Base-by-base conservation (phyloP, 768 basidiomycete species). In the Psilocybe azurescens region DNA sequence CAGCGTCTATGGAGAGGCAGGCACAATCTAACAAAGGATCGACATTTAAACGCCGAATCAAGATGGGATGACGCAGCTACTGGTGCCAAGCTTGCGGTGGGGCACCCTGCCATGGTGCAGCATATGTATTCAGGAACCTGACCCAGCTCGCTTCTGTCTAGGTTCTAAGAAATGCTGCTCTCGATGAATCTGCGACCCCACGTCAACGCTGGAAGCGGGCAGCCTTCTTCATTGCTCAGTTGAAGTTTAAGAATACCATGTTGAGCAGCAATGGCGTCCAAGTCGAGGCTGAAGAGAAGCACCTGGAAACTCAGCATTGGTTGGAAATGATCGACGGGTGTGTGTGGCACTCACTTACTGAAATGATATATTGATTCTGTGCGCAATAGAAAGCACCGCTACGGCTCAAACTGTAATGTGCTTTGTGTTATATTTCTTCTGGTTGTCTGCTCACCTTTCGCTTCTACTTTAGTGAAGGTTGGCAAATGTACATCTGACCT, bases 271-370 rank as follows among this genome's bases (percentile, higher is more conserved):
- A 70, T 24, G 75, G 73, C 0, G 63, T 77, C 1, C 68, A 73
- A 1, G 70, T 74, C 8, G 74, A 74, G 13, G 79, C 73, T 3
- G 75, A 75, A 16, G 69, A 75, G 41, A 87, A 86, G 67, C 74
- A 76, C 11, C 75, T 89, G 10, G 86, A 87, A 70, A 83, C 81
- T 1, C 86, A 87, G 65, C 86, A 87, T 67, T 87, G 85, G 84
- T 72, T 88, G n/a, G 86, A 88, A 67, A 75, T 87, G 30, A 79
- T 87, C 32, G 87, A 88, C 66, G 79, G 77, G 85, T 85, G 53
- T 55, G n/a, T 48, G 11, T 20, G 7, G 8, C 28, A 1, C 24
- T 55, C 41, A 46, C 30, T 30, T 20, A 20, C 38, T 30, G 10
- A 11, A 14, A 38, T 20, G 10, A 24, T 39, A 24, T 20, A 48